phyloP scores from a whole-genome alignment of 768 basidiomycete genomes.

The Naematelia encephala region DNA sequence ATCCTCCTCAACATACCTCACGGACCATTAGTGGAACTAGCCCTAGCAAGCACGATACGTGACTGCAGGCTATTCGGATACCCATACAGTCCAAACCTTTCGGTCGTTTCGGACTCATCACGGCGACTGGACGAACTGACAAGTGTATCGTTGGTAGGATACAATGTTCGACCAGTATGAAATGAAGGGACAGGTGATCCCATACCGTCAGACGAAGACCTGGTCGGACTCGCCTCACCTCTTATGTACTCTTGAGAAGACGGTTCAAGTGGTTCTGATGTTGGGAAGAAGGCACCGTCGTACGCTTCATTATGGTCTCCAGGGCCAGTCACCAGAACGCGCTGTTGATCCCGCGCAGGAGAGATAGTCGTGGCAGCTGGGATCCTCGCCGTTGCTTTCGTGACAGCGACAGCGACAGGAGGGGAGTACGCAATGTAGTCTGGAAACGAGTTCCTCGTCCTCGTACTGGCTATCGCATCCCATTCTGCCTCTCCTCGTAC shows the following conservation, averaged over 20 bases:
- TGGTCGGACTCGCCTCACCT: too few relatives aligned
- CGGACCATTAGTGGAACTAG: neutral
- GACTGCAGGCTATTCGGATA: neutral
- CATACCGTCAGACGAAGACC: conserved; percentile 5
- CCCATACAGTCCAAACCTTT: too few relatives aligned
- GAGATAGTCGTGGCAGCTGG: too few relatives aligned
- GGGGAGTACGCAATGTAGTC: too few relatives aligned
- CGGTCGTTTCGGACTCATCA: neutral
- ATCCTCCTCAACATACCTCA: too few relatives aligned
- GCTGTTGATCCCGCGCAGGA: too few relatives aligned
- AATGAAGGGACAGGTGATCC: conserved; percentile 8
- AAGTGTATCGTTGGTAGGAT: neutral
- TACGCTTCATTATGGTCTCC: neutral
- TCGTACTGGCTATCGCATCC: neutral
- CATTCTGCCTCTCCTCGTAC: neutral
- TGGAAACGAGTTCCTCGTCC: conserved; percentile 1
- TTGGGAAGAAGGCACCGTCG: conserved; percentile 6
- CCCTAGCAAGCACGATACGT: neutral
- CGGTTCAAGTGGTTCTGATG: neutral
- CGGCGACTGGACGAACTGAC: neutral
- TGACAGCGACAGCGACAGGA: neutral
- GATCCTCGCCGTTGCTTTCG: too few relatives aligned
- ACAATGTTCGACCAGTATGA: neutral
- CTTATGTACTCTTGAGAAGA: neutral
- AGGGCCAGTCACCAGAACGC: too few relatives aligned